Conservation (phyloP, 2,329 filamentous ascomycete genomes). For the Alternaria metachromatica region DNA sequence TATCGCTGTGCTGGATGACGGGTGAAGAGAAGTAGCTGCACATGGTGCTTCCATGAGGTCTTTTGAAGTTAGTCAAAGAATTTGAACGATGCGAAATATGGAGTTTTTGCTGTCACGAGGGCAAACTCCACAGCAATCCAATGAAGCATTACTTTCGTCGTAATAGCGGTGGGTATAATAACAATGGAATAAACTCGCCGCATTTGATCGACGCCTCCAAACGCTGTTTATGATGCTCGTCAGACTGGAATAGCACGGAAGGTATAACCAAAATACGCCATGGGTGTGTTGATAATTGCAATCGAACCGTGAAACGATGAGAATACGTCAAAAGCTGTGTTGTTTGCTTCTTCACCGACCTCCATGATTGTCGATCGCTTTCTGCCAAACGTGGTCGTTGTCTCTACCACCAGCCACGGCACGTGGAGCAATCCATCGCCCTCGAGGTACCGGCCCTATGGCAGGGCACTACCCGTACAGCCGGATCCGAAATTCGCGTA, state of each 20-base stretch:
- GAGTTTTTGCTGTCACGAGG: no score
- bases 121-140: no score
- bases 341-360: not conserved
- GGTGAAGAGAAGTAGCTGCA: fast-evolving
- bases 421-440: not conserved
- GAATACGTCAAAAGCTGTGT: not conserved
- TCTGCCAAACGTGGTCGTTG: not conserved
- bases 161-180: no score
- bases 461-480: not conserved
- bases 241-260: fast-evolving
- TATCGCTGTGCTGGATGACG: not conserved
- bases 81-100: not conserved
- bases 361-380: not conserved
- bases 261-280: not conserved
- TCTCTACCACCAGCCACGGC: not conserved
- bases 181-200: no score
- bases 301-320: not conserved
- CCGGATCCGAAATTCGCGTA: not conserved
- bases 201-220: no score
- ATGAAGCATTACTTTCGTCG: no score
- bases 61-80: not conserved
- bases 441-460: not conserved
- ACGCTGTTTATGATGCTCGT: not conserved
- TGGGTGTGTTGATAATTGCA: fast-evolving
- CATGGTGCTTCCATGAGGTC: not conserved